These are phyloP conservation scores for Rhizophora mangle DNA, from an alignment of 345 rosid genomes.

Conservation along the genomic window DNA sequence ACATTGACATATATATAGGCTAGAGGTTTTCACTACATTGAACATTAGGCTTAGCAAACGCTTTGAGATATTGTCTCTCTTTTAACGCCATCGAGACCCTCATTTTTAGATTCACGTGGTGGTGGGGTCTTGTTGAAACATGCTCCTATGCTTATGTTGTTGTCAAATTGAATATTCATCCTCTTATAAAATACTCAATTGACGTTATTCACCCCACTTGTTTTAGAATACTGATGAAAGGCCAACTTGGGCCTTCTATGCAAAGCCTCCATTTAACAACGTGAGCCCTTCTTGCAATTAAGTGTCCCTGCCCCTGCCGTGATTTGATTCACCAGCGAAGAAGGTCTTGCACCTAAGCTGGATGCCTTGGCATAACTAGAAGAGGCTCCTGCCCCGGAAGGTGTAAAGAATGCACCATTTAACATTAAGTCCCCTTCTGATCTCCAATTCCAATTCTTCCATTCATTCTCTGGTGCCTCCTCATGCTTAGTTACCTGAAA, in stretches of 20 bases:
- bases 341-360: conserved; percentile 29
- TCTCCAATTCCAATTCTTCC: conserved; percentile 35
- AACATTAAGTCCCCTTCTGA: conserved; percentile 26
- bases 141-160: no score
- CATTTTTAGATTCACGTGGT: background rate
- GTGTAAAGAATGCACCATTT: conserved; percentile 28
- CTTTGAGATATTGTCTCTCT: no score
- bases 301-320: conserved; percentile 28
- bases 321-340: conserved; percentile 21
- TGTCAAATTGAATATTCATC: no score
- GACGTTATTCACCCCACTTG: no score
- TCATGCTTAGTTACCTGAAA: conserved; percentile 33
- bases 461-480: conserved; percentile 18
- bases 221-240: no score
- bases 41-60: no score
- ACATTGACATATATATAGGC: no score
- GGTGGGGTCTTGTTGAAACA: no score
- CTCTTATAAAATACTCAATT: no score
- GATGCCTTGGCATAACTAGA: conserved; percentile 31
- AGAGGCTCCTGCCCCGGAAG: conserved; percentile 23
- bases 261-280: conserved; percentile 22
- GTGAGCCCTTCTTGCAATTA: conserved; percentile 27
- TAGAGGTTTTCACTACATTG: no score
- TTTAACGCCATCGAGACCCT: background rate
- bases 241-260: background rate